phyloP scores from a whole-genome alignment of 2,329 filamentous ascomycete genomes.

The Chaetothyriales sp. region DNA sequence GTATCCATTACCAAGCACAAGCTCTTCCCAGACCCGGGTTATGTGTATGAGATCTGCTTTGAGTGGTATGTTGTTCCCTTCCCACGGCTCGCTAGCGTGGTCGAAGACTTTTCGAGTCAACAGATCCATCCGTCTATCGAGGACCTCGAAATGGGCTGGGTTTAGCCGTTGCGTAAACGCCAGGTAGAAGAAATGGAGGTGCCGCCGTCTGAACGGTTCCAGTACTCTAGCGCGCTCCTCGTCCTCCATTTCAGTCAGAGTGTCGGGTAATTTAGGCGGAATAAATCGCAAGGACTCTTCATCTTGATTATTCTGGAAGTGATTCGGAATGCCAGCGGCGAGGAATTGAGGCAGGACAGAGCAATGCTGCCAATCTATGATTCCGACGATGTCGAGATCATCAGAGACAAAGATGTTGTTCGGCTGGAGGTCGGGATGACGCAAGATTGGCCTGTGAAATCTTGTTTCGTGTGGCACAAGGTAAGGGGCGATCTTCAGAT shows the following conservation, averaged over 20 bases:
- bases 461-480: constrained; percentile 4
- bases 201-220: neutral
- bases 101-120: constrained; percentile 19
- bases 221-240: neutral
- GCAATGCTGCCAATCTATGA: constrained; percentile 33
- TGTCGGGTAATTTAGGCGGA: constrained; percentile 1
- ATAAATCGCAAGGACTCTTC: constrained; percentile 9
- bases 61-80: constrained; percentile 20
- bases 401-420: constrained; percentile 22
- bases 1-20: neutral
- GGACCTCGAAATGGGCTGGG: neutral
- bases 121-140: constrained; percentile 7
- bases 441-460: constrained; percentile 11
- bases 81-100: constrained; percentile 18
- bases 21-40: constrained; percentile 14
- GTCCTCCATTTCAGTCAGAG: constrained; percentile 1
- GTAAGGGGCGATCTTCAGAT: neutral
- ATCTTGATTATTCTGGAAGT: constrained; percentile 28
- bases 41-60: constrained; percentile 18
- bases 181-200: constrained; percentile 2
- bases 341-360: constrained; percentile 26
- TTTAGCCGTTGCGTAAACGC: neutral
- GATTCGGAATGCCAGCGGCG: constrained; percentile 25
- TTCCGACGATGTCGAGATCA: constrained; percentile 22
- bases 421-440: constrained; percentile 20